Evolutionary conservation across 2,329 filamentous ascomycete species (phyloP).

Genomic region (Paecilomyces sp.): DNA sequence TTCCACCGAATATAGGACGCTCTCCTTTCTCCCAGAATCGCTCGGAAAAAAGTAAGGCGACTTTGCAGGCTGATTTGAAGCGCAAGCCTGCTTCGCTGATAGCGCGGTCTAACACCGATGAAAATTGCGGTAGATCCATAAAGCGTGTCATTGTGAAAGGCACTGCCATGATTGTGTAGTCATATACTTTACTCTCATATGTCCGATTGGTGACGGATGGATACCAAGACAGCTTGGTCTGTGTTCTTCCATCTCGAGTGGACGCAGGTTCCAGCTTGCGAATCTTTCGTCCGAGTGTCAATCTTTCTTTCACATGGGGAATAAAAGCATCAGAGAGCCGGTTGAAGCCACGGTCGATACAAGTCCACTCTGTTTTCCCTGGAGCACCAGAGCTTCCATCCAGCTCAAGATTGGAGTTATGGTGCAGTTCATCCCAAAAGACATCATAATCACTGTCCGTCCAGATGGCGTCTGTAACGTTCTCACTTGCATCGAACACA

Average conservation of each 20-base stretch:
- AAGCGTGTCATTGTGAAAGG: constrained; percentile 32
- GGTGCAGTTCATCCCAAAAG: constrained; percentile 27
- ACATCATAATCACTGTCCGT: constrained; percentile 24
- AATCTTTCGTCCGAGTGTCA: constrained; percentile 16
- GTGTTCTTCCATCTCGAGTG: constrained; percentile 4
- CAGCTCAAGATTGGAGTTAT: constrained; percentile 25
- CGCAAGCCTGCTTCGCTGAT: constrained; percentile 20
- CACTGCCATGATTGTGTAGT: constrained; percentile 32
- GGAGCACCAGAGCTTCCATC: constrained; percentile 18
- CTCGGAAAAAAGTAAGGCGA: constrained; percentile 22
- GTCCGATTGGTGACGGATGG: constrained; percentile 15
- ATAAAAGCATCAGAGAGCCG: constrained; percentile 28
- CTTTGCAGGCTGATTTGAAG: constrained; percentile 26
- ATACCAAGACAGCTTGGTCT: constrained; percentile 16
- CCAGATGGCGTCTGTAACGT: constrained; percentile 31
- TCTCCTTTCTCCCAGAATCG: constrained; percentile 28
- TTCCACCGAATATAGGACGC: constrained; percentile 23
- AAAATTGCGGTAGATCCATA: constrained; percentile 31
- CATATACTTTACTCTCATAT: constrained; percentile 23
- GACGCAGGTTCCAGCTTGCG: constrained; percentile 13
- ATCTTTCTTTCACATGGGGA: constrained; percentile 20
- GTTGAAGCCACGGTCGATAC: constrained; percentile 28
- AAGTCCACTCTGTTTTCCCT: constrained; percentile 20
- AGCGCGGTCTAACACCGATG: constrained; percentile 14
- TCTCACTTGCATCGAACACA: constrained; percentile 26